Percentiles rank a stretch among this genome's conserved stretches.
Evolutionary conservation across 495 filamentous ascomycete genomes (phyloP).

Genomic region (Amniculicola lignicola): DNA sequence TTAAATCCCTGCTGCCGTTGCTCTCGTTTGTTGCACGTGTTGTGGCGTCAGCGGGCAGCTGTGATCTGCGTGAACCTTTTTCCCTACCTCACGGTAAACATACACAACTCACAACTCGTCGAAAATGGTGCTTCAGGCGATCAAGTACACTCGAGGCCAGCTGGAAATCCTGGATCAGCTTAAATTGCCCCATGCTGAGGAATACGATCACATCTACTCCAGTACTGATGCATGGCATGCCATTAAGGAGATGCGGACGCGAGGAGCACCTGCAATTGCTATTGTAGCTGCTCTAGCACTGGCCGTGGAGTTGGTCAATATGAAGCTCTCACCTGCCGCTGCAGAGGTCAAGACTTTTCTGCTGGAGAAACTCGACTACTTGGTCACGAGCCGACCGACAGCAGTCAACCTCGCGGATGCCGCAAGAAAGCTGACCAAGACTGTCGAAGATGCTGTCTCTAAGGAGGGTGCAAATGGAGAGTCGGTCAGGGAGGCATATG

Average conservation of each 20-base stretch:
- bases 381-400: conserved; percentile 83
- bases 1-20: background rate
- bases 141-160: conserved; percentile 74
- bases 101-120: background rate
- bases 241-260: conserved; percentile 90
- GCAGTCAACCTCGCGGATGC: conserved; percentile 94
- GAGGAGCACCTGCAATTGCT: conserved; percentile 92
- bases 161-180: conserved; percentile 89
- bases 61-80: conserved; percentile 7
- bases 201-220: conserved; percentile 70
- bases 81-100: background rate
- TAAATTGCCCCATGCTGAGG: conserved; percentile 77
- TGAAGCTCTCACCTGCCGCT: conserved; percentile 42
- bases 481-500: conserved; percentile 61
- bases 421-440: conserved; percentile 67
- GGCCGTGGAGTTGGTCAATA: conserved; percentile 64
- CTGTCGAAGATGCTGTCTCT: conserved; percentile 47
- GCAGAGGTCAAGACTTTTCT: conserved; percentile 67
- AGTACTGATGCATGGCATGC: conserved; percentile 84
- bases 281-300: conserved; percentile 90
- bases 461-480: conserved; percentile 44
- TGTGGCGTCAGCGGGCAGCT: conserved; percentile 22
- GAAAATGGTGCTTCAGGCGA: conserved; percentile 72
- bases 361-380: conserved; percentile 69
- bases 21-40: conserved; percentile 12